phyloP scores from a whole-genome alignment of 495 filamentous ascomycete species.

The Penicillium tannophilum region DNA sequence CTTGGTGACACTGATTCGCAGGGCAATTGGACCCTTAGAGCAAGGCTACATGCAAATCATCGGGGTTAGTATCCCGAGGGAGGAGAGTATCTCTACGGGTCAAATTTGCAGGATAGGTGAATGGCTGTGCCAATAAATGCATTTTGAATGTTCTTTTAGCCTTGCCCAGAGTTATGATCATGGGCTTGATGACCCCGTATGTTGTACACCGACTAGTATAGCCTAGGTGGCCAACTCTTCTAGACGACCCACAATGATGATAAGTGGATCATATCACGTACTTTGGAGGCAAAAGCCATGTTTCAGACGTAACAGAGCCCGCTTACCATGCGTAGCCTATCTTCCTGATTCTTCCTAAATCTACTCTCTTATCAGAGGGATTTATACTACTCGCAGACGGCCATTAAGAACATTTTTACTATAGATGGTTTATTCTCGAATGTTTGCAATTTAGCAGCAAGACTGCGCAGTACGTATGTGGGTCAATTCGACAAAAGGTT shows the following conservation, averaged over 20 bases:
- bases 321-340: too few relatives aligned
- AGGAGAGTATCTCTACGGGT: too few relatives aligned
- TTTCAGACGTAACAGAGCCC: background rate
- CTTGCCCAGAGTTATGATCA: background rate
- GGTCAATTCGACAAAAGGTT: background rate
- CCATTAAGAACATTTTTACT: too few relatives aligned
- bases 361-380: too few relatives aligned
- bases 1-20: background rate
- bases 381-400: too few relatives aligned
- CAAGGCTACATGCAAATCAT: background rate
- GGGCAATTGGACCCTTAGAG: background rate
- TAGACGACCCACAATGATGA: background rate
- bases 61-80: too few relatives aligned
- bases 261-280: background rate
- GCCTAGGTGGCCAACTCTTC: background rate
- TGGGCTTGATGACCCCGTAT: background rate
- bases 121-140: too few relatives aligned
- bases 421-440: background rate
- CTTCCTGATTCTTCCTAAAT: too few relatives aligned
- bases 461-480: background rate
- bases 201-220: background rate
- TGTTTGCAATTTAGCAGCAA: background rate
- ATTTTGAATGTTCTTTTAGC: too few relatives aligned
- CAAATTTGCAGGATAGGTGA: too few relatives aligned
- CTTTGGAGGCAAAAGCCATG: background rate